Conservation (phyloP, 345 rosid species). For the Sonneratia alba region DNA sequence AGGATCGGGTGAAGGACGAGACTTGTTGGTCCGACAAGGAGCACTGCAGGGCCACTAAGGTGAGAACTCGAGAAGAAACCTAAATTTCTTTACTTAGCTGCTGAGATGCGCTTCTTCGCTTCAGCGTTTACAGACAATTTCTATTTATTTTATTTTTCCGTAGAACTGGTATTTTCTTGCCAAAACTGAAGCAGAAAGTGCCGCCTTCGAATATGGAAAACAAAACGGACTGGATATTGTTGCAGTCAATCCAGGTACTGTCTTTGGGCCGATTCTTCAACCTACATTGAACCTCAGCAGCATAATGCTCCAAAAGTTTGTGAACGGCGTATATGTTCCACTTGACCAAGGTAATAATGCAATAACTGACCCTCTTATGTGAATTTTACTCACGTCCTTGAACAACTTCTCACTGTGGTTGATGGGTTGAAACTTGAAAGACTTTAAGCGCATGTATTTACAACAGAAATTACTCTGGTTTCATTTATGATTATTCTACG, state of each 20-base stretch:
- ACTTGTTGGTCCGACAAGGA: conserved; percentile 29
- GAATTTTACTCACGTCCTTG: background rate
- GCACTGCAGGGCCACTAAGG: conserved; percentile 15
- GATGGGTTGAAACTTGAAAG: too few species aligned
- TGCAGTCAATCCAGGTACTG: conserved; percentile 41
- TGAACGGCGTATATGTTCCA: conserved; percentile 31
- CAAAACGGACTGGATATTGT: conserved; percentile 44
- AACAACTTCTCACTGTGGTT: too few species aligned
- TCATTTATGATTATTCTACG: background rate
- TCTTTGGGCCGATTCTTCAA: conserved; percentile 55
- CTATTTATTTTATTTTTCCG: background rate
- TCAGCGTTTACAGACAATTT: too few species aligned
- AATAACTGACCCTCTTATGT: background rate
- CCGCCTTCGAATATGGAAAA: conserved; percentile 49
- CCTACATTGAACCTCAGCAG: conserved; percentile 42
- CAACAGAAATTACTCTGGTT: too few species aligned
- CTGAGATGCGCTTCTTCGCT: background rate
- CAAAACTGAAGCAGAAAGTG: conserved; percentile 61
- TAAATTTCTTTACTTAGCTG: background rate
- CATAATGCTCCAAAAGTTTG: conserved; percentile 36
- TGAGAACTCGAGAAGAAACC: background rate
- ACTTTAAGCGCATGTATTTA: too few species aligned
- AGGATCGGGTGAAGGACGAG: conserved; percentile 21
- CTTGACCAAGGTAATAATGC: background rate
- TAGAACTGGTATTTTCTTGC: conserved; percentile 64